Evolutionary conservation across 2,329 filamentous ascomycete genomes (phyloP), one percentile per base, ranked within the genome.

Genomic region (Chrysoporthe austroafricana): DNA sequence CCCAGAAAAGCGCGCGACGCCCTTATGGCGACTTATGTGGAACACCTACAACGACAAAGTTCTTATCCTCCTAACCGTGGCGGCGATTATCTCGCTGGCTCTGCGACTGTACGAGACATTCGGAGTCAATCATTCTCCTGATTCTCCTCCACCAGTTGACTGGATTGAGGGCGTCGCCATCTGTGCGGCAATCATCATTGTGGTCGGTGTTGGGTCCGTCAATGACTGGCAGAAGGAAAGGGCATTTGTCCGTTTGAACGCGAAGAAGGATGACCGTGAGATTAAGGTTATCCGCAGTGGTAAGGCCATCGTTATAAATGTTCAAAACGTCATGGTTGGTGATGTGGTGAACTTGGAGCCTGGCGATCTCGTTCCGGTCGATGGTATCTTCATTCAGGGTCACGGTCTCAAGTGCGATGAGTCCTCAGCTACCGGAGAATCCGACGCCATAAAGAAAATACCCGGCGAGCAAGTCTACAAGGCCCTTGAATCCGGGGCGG

Each of bases 21-120:
- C 85, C 1, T 82, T 91, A 52, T 82, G 86, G 75, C 80, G 79
- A 67, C 75, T 91, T 8, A 82, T 89, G 68, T 92, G 90, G 90
- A 85, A 85, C 70, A 89, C 90, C 2, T 91, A 91, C 76, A 90
- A 92, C 72, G 91, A 93, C 77, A 91, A 90, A 71, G 88, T 93
- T 46, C 84, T 93, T 50, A 89, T 93, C 50, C 79, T 93, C 6
- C 79, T 93, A 68, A 90, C 89, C 0, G 83, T 88, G 46, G 90
- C 90, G 11, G 91, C 90, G 1, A 80, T 89, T 13, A 83, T 93
- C 13, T 93, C 90, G 0, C 78, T 93, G 8, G 88, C 87, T 9
- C 80, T 93, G 13, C 90, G 91, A 11, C 79, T 93, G 1, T 93
- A 93, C 73, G 85, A 91, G 75, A 87, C 88, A 0, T 82, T 90